These are phyloP conservation scores for Chlamydomonas sp. DNA, from an alignment of 139 green algal genomes.

Conservation along the genomic window DNA sequence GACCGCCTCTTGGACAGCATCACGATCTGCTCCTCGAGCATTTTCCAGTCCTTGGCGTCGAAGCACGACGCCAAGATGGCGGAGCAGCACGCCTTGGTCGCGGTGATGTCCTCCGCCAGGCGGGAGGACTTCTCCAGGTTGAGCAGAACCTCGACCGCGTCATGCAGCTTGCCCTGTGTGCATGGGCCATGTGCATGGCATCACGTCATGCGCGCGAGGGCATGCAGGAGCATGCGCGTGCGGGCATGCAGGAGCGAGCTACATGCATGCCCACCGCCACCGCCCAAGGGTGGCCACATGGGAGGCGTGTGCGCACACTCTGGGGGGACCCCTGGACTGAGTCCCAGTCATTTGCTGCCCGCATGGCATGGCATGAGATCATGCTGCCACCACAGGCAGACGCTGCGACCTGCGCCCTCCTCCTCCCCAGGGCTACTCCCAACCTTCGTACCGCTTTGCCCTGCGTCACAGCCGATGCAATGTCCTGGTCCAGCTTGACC, in stretches of 20 bases:
- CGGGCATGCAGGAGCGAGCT: too few species aligned
- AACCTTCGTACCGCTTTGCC: too few species aligned
- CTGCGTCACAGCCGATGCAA: too few species aligned
- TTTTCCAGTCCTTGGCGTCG: slow-evolving; percentile 72
- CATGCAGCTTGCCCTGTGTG: slow-evolving; percentile 29
- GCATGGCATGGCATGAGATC: too few species aligned
- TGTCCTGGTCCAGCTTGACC: slow-evolving; percentile 47
- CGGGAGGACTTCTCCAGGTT: slow-evolving; percentile 77
- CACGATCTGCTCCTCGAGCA: slow-evolving; percentile 88
- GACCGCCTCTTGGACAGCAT: slow-evolving; percentile 90
- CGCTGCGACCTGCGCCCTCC: too few species aligned
- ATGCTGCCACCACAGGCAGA: too few species aligned
- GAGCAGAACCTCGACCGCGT: slow-evolving; percentile 69
- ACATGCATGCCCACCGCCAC: too few species aligned
- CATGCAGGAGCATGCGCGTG: background rate
- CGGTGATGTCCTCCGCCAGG: slow-evolving; percentile 74
- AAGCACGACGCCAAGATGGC: slow-evolving; percentile 79
- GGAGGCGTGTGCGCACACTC: background rate
- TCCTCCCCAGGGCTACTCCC: too few species aligned
- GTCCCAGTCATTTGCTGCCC: background rate
- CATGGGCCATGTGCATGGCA: background rate
- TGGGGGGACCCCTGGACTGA: background rate
- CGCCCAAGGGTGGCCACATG: too few species aligned
- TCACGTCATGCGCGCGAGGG: background rate
- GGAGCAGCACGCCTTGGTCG: slow-evolving; percentile 63